These are phyloP conservation scores for Russula dissimulans DNA, from an alignment of 768 basidiomycete species.

Conservation along the genomic window DNA sequence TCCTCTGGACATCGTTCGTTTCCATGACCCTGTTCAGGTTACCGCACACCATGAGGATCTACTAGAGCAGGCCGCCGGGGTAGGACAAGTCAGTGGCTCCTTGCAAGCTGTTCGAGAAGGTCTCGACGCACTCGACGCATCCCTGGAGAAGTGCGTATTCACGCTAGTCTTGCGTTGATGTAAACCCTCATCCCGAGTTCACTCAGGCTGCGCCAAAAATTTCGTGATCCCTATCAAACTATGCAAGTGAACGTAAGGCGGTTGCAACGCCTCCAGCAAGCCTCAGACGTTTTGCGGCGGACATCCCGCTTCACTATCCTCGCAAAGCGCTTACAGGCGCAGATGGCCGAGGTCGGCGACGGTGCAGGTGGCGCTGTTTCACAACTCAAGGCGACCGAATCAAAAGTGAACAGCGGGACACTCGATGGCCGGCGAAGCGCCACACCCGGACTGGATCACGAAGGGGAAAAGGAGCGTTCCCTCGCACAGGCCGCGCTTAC, in stretches of 20 bases:
- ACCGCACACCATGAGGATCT: conserved; percentile 75
- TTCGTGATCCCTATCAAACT: conserved; percentile 73
- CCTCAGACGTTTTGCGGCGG: conserved; percentile 75
- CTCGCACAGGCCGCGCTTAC: conserved; percentile 93
- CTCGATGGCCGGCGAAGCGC: conserved; percentile 11
- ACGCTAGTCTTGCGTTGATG: neutral
- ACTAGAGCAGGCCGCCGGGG: conserved; percentile 70
- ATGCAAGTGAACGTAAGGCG: conserved; percentile 63
- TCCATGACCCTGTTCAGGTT: conserved; percentile 40
- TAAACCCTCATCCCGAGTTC: neutral
- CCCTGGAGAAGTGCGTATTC: conserved; percentile 60
- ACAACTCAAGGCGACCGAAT: conserved; percentile 9
- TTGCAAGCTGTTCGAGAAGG: conserved; percentile 58
- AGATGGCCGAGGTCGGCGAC: conserved; percentile 64
- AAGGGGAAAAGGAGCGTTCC: conserved; percentile 77
- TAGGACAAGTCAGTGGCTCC: conserved; percentile 61
- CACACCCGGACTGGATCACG: conserved; percentile 32
- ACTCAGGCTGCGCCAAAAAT: conserved; percentile 70
- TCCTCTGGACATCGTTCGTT: neutral
- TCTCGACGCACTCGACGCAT: conserved; percentile 62
- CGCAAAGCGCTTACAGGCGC: conserved; percentile 69
- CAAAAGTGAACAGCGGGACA: conserved; percentile 11
- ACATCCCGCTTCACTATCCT: conserved; percentile 80
- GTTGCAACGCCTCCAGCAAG: conserved; percentile 71
- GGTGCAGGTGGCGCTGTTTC: conserved; percentile 2